A percentile compares a stretch with the other conserved stretches of the same genome.
These are phyloP conservation scores for Nemania diffusa DNA, from an alignment of 2,329 filamentous ascomycete species.

Conservation along the genomic window DNA sequence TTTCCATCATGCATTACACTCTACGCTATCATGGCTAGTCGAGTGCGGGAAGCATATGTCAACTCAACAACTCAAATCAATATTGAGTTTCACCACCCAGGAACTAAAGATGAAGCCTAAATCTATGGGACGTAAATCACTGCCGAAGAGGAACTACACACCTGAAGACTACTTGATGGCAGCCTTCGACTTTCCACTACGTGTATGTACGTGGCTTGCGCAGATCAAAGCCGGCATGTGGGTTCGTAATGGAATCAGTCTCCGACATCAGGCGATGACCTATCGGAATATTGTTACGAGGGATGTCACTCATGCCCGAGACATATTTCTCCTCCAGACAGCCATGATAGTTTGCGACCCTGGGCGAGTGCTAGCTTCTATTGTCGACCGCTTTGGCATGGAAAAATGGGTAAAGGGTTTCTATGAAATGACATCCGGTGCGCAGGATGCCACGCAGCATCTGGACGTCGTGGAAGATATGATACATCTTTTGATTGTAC, in stretches of 20 bases:
- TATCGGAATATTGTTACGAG: slow-evolving; percentile 90
- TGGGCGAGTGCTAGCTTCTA: slow-evolving; percentile 83
- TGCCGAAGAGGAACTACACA: slow-evolving; percentile 66
- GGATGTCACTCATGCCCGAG: slow-evolving; percentile 92
- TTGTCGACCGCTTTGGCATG: slow-evolving; percentile 92
- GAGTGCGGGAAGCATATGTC: slow-evolving; percentile 85
- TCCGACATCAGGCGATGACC: slow-evolving; percentile 92
- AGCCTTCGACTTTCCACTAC: slow-evolving; percentile 90
- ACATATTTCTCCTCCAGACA: slow-evolving; percentile 93
- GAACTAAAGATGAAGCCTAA: slow-evolving; percentile 74
- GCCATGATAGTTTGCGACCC: slow-evolving; percentile 88
- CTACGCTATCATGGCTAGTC: slow-evolving; percentile 94
- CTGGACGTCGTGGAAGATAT: slow-evolving; percentile 96
- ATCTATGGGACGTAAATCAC: slow-evolving; percentile 68
- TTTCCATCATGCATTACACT: slow-evolving; percentile 97
- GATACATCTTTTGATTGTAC: slow-evolving; percentile 89
- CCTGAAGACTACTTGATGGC: slow-evolving; percentile 85
- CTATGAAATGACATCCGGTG: slow-evolving; percentile 76
- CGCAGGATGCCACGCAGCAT: slow-evolving; percentile 87
- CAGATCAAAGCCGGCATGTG: slow-evolving; percentile 99
- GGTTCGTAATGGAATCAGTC: slow-evolving; percentile 96
- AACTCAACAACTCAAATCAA: slow-evolving; percentile 70
- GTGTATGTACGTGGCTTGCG: slow-evolving; percentile 94
- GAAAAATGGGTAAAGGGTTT: slow-evolving; percentile 86
- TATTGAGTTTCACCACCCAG: slow-evolving; percentile 77